Base-by-base conservation (phyloP, 768 basidiomycete genomes). In the Tubosaeta sp. region DNA sequence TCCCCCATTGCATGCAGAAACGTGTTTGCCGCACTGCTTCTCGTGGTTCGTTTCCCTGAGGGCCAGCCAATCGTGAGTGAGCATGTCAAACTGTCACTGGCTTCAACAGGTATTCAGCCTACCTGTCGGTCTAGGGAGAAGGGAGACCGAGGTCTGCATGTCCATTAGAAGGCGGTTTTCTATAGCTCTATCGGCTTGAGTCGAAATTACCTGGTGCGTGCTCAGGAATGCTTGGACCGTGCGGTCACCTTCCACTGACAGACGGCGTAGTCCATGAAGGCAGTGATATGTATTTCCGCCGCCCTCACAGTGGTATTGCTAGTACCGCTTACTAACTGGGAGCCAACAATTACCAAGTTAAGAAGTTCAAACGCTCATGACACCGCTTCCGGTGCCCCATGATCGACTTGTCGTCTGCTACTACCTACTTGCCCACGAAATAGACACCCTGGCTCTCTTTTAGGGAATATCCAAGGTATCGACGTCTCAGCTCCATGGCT, bases 21-120 rank as follows among this genome's bases (percentile, higher is more conserved):
- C 67, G 67, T 68, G 67, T 60, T 65, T 63, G 50, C 67, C 44
- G 65, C 66, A 16, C 62, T 68, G 66, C 55, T 5, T 54, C 58
- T 59, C 50, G 54, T 62, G 64, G 43, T 48, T 46, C 17, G 47
- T 33, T 34, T 9, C 8, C 25, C 34, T n/a, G 14, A 49, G 45
- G 27, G 53, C 43, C 48, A 11, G 41, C 51, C 51, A 43, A 47
- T 46, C 46, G 35, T 43, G 43, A 42, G 32, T 45, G 22, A 43
- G 35, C 51, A 52, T 32, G 45, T 6, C 34, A 42, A 26, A 29
- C n/a, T 19, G 29, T 50, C 42, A 19, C 7, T 31, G 43, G 11
- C 12, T 37, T 16, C 6, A 25, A 32, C 25, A 49, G 31, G 43
- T 10, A 12, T n/a, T 5, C 22, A 17, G 14, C 14, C n/a, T 45